Base-by-base conservation (phyloP, 768 basidiomycete genomes). In the Tulasnella sp. region DNA sequence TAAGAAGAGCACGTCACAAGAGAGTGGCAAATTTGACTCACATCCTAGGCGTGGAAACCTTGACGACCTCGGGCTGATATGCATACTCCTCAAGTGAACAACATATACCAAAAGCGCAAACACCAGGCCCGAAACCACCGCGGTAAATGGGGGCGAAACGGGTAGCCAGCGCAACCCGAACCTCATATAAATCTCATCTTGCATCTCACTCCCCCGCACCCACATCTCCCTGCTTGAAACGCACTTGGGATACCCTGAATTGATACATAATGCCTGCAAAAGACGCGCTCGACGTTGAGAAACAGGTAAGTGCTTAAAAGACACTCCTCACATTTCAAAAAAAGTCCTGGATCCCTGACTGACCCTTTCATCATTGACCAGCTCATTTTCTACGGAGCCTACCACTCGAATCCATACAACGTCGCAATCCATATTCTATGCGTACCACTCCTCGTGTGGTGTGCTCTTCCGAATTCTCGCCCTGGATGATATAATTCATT, bases 361-460 rank as follows among this genome's bases (percentile, higher is more conserved):
- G 31, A 31, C 42, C n/a, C n/a, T 49, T 15, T n/a, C n/a, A n/a
- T n/a, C n/a, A n/a, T 43, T 43, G 12, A 43, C 12, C 41, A 96
- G 90, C 78, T 96, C 67, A 76, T 83, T 24, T 94, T 94, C 75
- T 96, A 97, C 69, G 91, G 89, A 17, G 84, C 91, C 52, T 94
- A 94, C 71, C 92, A 96, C 70, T 75, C 81, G 15, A 84, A 93
- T 69, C 80, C 80, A 27, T 72, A 81, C 63, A 98, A 98, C 69
- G 73, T 97, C 63, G 70, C 78, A 56, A 88, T 97, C 62, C 93
- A 98, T 70, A 74, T 92, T 65, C 66, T 88, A 61, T 91, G 82
- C 63, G 91, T 94, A 10, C 92, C 92, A 8, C 67, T 85, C 59
- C 76, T 94, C 62, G 68, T 89, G 58, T 96, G 91, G 92, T 87